phyloP scores from a whole-genome alignment of 2,329 filamentous ascomycete species.

The Fusarium setosum region DNA sequence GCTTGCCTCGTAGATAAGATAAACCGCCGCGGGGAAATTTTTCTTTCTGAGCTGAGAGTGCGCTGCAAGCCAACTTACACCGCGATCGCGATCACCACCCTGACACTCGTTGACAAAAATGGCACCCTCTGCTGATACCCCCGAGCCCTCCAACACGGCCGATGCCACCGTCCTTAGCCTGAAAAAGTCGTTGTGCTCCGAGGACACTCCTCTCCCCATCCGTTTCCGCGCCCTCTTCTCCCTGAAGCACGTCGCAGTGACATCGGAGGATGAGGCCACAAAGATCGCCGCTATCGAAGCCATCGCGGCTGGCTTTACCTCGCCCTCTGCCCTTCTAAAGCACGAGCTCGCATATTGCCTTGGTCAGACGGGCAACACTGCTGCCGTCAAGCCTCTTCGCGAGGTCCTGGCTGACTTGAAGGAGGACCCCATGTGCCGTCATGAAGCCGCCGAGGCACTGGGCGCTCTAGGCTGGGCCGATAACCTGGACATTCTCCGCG shows the following conservation, averaged over 20 bases:
- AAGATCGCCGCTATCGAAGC: slow-evolving; percentile 72
- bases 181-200: slow-evolving; percentile 81
- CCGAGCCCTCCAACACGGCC: slow-evolving; percentile 35
- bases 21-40: slow-evolving; percentile 50
- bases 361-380: slow-evolving; percentile 85
- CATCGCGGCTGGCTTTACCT: slow-evolving; percentile 87
- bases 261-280: slow-evolving; percentile 70
- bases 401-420: slow-evolving; percentile 78
- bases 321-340: slow-evolving; percentile 90
- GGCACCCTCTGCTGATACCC: slow-evolving; percentile 40
- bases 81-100: slow-evolving; percentile 22
- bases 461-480: slow-evolving; percentile 83
- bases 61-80: slow-evolving; percentile 17
- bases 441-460: slow-evolving; percentile 95
- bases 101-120: slow-evolving; percentile 34
- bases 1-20: slow-evolving; percentile 41
- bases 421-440: slow-evolving; percentile 96
- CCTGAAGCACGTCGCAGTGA: slow-evolving; percentile 89
- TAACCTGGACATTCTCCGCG: slow-evolving; percentile 79
- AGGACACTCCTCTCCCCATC: slow-evolving; percentile 83
- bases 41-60: slow-evolving; percentile 42
- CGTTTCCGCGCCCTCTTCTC: slow-evolving; percentile 98
- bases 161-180: slow-evolving; percentile 68
- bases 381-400: slow-evolving; percentile 78
- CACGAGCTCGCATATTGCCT: slow-evolving; percentile 98